Percentiles rank a stretch among this genome's conserved stretches.
Evolutionary conservation across 176 grass and related monocot species (phyloP).

Genomic region (Musa acuminata): DNA sequence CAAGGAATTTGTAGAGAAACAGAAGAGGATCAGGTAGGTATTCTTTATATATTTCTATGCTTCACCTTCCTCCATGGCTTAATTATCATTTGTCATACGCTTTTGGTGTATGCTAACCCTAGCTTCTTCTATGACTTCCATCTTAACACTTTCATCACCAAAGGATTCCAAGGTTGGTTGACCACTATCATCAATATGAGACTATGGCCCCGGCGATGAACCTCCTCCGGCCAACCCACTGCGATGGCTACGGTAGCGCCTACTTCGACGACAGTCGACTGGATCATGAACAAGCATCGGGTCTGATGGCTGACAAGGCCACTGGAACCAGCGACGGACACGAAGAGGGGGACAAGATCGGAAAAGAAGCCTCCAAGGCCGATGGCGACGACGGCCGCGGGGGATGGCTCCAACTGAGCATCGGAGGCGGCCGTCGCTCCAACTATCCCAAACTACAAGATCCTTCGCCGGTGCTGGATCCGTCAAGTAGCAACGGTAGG

Average conservation of each 20-base stretch:
- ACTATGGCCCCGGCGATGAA: neutral
- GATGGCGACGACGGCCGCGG: neutral
- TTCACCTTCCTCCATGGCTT: too few species aligned
- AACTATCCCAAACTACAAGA: neutral
- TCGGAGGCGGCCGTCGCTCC: neutral
- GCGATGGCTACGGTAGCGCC: neutral
- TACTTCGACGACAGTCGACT: neutral
- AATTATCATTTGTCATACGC: too few species aligned
- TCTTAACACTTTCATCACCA: too few species aligned
- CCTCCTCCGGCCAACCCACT: neutral
- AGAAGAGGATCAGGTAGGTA: too few species aligned
- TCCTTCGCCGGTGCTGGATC: neutral
- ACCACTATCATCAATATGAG: neutral
- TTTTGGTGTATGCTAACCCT: too few species aligned
- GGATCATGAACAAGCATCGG: neutral
- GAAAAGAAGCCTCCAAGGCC: neutral
- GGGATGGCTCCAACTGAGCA: neutral
- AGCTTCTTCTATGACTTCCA: too few species aligned
- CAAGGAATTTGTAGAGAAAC: too few species aligned
- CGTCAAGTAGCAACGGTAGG: neutral
- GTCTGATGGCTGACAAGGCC: neutral
- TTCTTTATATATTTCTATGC: too few species aligned
- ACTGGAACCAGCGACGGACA: neutral
- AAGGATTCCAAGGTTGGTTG: too few species aligned
- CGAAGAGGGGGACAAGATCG: neutral